Evolutionary conservation across 148 eudicot species (phyloP), one percentile per base, ranked within the genome.

Genomic region (Chenopodium quinoa): DNA sequence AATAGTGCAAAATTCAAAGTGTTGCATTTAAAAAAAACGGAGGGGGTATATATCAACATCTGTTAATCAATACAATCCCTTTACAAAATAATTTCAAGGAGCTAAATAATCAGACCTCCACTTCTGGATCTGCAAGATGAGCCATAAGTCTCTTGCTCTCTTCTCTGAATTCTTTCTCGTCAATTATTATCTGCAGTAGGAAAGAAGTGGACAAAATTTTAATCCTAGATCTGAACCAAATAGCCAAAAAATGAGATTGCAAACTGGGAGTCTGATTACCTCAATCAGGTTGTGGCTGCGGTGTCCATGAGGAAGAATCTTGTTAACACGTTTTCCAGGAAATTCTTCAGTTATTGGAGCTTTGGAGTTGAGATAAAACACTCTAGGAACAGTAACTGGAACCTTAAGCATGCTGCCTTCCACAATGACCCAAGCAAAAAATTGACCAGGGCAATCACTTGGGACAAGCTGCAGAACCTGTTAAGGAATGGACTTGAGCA

Each of bases 101-200:
- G 54, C 73, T 46, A 12, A 83, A 83, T 79, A 58, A 79, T 73
- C 89, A 78, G 34, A 95, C 99, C 97, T 95, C 99, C 62, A 95
- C 92, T 89, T 95, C 99, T 65, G 99, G 99, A 89, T 95, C 97
- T 75, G 97, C 93, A 80, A 95, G 95, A 86, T 91, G 95, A 88
- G 97, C 94, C 80, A 89, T 92, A 79, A 95, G 87, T 85, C 93
- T 92, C 86, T 88, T 93, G 85, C 91, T 92, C 83, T 93, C 99
- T 81, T 83, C 86, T 82, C 82, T 86, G 79, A 90, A 95, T 80
- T 91, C 91, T 68, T 89, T 93, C 85, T 93, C 99, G 73, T 92
- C 93, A 84, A 90, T 95, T 66, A 75, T 81, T 25, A 95, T 92
- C 99, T 95, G 78, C 75, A 52, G 10, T 10, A 76, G 70, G 62